These are phyloP conservation scores for Colletotrichum higginsianum DNA, from an alignment of 2,329 filamentous ascomycete species.

Conservation along the genomic window DNA sequence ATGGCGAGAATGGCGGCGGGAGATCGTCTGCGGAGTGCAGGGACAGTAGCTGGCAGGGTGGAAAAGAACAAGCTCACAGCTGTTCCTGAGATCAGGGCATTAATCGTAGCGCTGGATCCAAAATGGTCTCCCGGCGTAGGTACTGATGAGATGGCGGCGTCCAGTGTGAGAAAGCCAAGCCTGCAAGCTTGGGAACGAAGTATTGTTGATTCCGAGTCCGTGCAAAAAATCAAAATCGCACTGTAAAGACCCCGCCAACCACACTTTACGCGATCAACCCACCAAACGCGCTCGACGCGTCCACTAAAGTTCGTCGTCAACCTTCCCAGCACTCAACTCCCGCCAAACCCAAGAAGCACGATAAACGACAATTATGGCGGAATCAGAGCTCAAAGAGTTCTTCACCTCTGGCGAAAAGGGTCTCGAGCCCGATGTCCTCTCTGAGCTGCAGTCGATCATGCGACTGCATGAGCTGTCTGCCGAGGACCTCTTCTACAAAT, in stretches of 20 bases:
- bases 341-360: background rate
- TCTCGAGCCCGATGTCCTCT: slow-evolving; percentile 82
- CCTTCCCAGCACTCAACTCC: slow-evolving; percentile 22
- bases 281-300: slow-evolving; percentile 32
- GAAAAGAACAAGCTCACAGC: no score
- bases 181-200: no score
- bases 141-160: no score
- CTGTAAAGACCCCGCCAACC: slow-evolving; percentile 17
- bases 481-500: slow-evolving; percentile 97
- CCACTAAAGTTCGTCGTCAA: background rate
- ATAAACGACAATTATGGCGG: slow-evolving; percentile 38
- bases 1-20: background rate
- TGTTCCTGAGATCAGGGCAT: no score
- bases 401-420: slow-evolving; percentile 71
- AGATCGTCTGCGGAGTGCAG: no score
- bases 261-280: slow-evolving; percentile 37
- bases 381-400: slow-evolving; percentile 61
- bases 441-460: slow-evolving; percentile 88
- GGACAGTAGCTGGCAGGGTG: no score
- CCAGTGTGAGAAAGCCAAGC: no score
- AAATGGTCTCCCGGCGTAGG: no score
- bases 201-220: no score
- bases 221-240: background rate
- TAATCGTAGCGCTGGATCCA: no score
- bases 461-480: slow-evolving; percentile 84